Evolutionary conservation across 257 asterid species (phyloP).

Genomic region (Euphrasia confusa): DNA sequence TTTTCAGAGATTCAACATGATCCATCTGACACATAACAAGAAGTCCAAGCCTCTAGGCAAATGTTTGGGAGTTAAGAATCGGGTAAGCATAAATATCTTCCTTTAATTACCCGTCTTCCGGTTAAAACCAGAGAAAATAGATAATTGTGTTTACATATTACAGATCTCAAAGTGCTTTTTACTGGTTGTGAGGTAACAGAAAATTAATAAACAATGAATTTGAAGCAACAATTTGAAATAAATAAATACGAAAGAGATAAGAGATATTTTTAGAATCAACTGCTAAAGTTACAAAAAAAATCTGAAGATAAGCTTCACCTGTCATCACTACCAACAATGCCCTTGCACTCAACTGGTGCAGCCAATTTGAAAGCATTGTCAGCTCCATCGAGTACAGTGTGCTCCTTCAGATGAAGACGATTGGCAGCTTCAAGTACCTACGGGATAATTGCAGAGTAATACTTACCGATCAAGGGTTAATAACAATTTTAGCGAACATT

Average conservation of each 20-base stretch:
- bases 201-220: background rate
- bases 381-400: constrained; percentile 76
- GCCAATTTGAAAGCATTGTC: constrained; percentile 77
- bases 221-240: background rate
- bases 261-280: constrained; percentile 6
- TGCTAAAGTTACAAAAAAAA: constrained; percentile 9
- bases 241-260: background rate
- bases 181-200: background rate
- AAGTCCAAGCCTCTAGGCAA: background rate
- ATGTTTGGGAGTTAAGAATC: background rate
- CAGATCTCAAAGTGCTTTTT: background rate
- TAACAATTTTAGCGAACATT: background rate
- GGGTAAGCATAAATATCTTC: background rate
- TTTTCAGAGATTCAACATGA: constrained; percentile 9
- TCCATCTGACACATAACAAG: constrained; percentile 7
- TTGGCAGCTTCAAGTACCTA: constrained; percentile 94
- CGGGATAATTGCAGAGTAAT: background rate
- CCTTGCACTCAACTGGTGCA: constrained; percentile 99
- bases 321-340: constrained; percentile 98
- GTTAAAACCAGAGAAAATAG: constrained; percentile 5
- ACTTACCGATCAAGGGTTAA: background rate
- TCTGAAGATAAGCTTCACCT: constrained; percentile 43
- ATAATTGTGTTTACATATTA: background rate
- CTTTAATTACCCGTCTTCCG: background rate
- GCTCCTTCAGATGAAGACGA: constrained; percentile 88